Evolutionary conservation across 306 rosid genomes (phyloP).

Genomic region (Trichosanthes truncata): DNA sequence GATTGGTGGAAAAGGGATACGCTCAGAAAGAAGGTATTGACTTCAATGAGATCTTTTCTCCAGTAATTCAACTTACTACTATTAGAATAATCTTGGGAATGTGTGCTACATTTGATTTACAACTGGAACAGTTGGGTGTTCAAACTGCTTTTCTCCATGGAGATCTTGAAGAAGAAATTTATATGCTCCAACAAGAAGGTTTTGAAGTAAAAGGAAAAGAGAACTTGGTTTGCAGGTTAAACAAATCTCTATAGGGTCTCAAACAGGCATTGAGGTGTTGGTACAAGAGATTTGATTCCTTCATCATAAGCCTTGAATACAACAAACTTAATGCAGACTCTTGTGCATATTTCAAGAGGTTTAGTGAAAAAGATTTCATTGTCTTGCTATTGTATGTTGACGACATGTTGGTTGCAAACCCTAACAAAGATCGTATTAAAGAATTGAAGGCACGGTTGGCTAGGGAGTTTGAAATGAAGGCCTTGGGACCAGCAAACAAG

Average conservation of each 20-base stretch:
- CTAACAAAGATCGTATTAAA: not conserved
- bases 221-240: not conserved
- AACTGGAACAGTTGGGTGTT: too few relatives aligned
- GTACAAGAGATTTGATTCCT: not conserved
- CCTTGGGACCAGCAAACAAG: too few relatives aligned
- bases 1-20: not conserved
- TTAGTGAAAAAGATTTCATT: too few relatives aligned
- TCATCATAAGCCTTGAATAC: not conserved
- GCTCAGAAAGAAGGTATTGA: too few relatives aligned
- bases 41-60: not conserved
- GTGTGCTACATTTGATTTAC: not conserved
- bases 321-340: too few relatives aligned
- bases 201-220: not conserved
- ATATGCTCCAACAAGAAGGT: conserved; percentile 3
- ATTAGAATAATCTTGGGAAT: not conserved
- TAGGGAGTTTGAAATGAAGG: too few relatives aligned
- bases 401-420: not conserved
- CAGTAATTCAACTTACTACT: not conserved
- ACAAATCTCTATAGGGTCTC: not conserved
- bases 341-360: too few relatives aligned
- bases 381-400: too few relatives aligned
- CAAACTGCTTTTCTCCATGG: not conserved
- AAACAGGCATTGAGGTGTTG: not conserved
- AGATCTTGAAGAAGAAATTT: not conserved
- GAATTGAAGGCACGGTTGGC: not conserved